Base-by-base conservation (phyloP, 225 moss, liverwort and hornwort genomes). In the Anthoceros angustus region DNA sequence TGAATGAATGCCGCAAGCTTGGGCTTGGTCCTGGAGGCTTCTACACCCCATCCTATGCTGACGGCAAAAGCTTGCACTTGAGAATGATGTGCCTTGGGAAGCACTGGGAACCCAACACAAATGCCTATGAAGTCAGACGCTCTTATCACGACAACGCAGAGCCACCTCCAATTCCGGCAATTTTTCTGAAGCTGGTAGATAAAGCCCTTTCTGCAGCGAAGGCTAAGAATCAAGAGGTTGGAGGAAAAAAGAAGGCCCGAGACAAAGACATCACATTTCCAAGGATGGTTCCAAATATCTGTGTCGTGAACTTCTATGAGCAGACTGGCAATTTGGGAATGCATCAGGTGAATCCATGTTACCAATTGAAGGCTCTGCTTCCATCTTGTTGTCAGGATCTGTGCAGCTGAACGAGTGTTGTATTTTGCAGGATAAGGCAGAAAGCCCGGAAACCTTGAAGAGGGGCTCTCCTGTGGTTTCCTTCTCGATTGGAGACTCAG, bases 71-170 rank as follows among this genome's bases (percentile, higher is more conserved):
- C 76, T 86, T 90, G 94, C 84, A 86, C 70, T 80, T 94, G 70
- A 87, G 82, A 68, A 90, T 90, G 90, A 95, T 95, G 94, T 95
- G 94, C 71, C 80, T 95, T 42, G 94, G 94, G 74, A 79, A 78
- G 74, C 94, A 95, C 50, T 95, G 90, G 90, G 86, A 95, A 41
- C 78, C 94, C 48, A 80, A 74, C 20, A 70, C 74, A 39, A 80
- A 65, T 64, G 68, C 82, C 18, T 95, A 88, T 68, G 79, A 72
- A 68, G 43, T 79, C 32, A 76, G 83, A 24, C 81, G 94, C 43
- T 42, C 71, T 25, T 69, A 77, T 46, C 42, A 86, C 62, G 94
- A 95, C 77, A 86, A 88, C 74, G 90, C 90, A 41, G 24, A 42
- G 40, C 76, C 94, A 25, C 90, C 94, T 39, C 43, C 78, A 40